A percentile compares a stretch with the other conserved stretches of the same genome.
Conservation (phyloP, 148 eudicot genomes). For the Nyssa sinensis region DNA sequence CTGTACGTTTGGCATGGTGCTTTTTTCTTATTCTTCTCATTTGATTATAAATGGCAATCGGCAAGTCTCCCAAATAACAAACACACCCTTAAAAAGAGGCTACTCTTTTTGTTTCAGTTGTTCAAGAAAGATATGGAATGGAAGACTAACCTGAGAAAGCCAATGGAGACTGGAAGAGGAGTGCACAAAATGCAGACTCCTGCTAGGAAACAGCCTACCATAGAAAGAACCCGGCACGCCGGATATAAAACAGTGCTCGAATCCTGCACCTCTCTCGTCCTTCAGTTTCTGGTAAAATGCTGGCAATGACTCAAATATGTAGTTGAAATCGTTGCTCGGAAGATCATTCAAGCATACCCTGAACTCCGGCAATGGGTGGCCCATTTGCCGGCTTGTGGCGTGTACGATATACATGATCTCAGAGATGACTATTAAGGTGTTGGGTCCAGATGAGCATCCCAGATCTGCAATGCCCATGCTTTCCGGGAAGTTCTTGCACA, state of each 20-base stretch:
- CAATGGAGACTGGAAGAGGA: constrained; percentile 83
- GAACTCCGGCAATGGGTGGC: constrained; percentile 28
- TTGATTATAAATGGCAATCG: no score
- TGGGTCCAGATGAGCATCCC: constrained; percentile 73
- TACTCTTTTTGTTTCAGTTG: no score
- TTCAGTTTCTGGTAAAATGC: constrained; percentile 24
- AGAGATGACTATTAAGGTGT: constrained; percentile 30
- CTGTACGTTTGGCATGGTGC: no score
- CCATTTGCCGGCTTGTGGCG: constrained; percentile 3
- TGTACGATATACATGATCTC: constrained; percentile 30
- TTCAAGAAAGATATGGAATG: neutral
- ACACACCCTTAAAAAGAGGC: no score
- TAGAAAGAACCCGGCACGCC: constrained; percentile 62
- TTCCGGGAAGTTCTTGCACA: constrained; percentile 15
- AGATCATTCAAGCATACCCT: constrained; percentile 63
- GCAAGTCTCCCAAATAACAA: no score
- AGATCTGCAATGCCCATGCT: constrained; percentile 60
- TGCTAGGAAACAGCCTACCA: constrained; percentile 52
- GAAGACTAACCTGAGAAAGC: constrained; percentile 63
- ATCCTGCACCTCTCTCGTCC: constrained; percentile 29
- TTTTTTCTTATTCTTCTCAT: no score
- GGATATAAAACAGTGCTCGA: constrained; percentile 39
- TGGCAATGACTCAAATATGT: constrained; percentile 35
- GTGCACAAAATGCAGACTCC: constrained; percentile 60
- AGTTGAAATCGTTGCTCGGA: constrained; percentile 70